These are phyloP conservation scores for Eimeria nieschulzi DNA, from an alignment of 169 alveolate genomes.

Conservation along the genomic window DNA sequence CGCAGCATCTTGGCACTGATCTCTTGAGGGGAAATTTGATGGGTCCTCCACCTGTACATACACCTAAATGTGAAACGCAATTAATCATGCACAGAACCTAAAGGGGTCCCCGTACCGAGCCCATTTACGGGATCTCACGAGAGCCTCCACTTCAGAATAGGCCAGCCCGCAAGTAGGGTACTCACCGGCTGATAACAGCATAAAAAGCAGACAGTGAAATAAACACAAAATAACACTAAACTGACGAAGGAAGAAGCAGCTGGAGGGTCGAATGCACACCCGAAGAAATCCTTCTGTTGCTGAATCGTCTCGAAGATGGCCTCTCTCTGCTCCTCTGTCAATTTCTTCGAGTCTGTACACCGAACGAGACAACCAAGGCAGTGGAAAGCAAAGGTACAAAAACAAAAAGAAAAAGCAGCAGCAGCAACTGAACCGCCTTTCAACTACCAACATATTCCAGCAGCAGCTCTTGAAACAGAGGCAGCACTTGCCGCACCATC, in stretches of 20 bases:
- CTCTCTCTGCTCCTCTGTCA: conserved; percentile 88
- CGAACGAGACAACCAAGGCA: background rate
- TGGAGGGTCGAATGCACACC: conserved; percentile 63
- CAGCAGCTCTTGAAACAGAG: background rate
- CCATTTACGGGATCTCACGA: too few relatives aligned
- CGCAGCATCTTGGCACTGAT: conserved; percentile 89
- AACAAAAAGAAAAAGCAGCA: background rate
- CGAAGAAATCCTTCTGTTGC: conserved; percentile 82
- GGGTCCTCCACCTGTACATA: conserved; percentile 75
- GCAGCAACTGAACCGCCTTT: background rate
- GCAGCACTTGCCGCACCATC: conserved; percentile 80
- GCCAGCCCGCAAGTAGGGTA: conserved; percentile 58
- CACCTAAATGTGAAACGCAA: too few relatives aligned
- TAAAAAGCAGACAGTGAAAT: too few relatives aligned
- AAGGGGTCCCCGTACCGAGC: too few relatives aligned
- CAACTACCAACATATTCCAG: background rate
- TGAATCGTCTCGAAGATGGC: conserved; percentile 83
- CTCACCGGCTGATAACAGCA: too few relatives aligned
- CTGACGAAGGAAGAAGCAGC: background rate
- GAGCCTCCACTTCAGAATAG: too few relatives aligned
- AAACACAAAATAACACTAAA: background rate
- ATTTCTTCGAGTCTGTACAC: conserved; percentile 88
- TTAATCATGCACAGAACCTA: too few relatives aligned
- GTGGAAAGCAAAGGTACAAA: background rate
- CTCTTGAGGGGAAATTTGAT: conserved; percentile 85